Evolutionary conservation across 352 stramenopile genomes (phyloP), one percentile per base, ranked within the genome.

Genomic region (Pythium brassicae): DNA sequence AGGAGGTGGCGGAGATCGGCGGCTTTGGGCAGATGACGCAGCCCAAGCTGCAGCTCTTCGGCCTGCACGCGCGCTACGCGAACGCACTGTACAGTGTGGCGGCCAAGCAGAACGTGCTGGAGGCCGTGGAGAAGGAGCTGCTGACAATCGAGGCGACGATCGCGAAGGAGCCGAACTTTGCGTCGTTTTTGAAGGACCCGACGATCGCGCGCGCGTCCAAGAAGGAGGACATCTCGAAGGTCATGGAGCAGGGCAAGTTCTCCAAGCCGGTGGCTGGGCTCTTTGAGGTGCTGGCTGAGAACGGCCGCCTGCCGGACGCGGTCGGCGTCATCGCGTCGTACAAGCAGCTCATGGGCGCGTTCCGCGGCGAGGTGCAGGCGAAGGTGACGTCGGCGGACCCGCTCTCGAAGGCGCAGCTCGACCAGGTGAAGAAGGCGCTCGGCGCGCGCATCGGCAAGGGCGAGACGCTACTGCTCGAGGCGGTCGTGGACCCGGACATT

Each of bases 51-150:
- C 86, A 98, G 66, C 74, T 99, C n/a, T 98, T 98, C 70, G 97
- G 97, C 29, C 71, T 98, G 44, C 87, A 95, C 68, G 95, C 96
- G 48, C 87, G 95, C 45, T 99, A 99, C 78, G 96, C 97, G 62
- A 98, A 98, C 68, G 97, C 97, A 39, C 86, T 97, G 22, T 99
- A 98, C 88, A 88, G 88, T 65, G 95, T 97, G 53, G 96, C 95
- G 34, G 95, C 90, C 63, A 92, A 92, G 72, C 73, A 89, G 65
- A 88, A 93, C 64, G 59, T 70, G 63, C 66, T 96, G 12, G 82
- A 93, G 17, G 63, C 76, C 0, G 86, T 96, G 40, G 86, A 96
- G 76, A 89, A 91, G 71, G 86, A 96, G 69, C 71, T 96, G 9
- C 93, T 98, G 69, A 72, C 56, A 25, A 78, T 94, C 56, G 71